Base-by-base conservation (phyloP, 2,329 filamentous ascomycete genomes). In the Xylariales sp. region DNA sequence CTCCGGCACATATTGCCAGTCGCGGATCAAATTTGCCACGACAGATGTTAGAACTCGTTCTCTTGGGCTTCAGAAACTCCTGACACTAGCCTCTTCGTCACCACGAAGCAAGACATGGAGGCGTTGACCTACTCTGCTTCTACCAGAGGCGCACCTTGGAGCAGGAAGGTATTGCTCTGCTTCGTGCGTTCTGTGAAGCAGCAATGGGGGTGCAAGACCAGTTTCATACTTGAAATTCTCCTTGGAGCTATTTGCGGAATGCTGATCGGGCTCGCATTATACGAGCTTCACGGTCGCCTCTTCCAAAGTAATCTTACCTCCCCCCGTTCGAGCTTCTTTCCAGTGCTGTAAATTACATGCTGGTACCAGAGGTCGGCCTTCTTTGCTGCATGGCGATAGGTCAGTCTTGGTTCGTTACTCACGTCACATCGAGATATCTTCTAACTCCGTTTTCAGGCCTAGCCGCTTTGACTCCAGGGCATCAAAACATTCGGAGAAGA, bases 101-200 rank as follows among this genome's bases (percentile, higher is more conserved):
- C n/a, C n/a, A n/a, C n/a, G n/a, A 36, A n/a, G 18, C n/a, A 36
- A 20, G 20, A 36, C n/a, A 11, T 36, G 10, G 33, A 36, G 20
- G n/a, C 33, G 20, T n/a, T 36, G 20, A 20, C 8, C 20, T 15
- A 15, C 16, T 36, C 33, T n/a, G 16, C 16, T 12, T 20, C 8
- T 22, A 15, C 11, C 10, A 36, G 33, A 24, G 33, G 33, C 5
- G 11, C 16, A 12, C 33, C 33, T 9, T 14, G 33, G 19, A 11
- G 15, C 14, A 11, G 20, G 19, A 19, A 36, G 20, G 33, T 24
- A 9, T 24, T 14, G 11, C 33, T 36, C n/a, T 36, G 33, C 20
- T 36, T 36, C 16, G 11, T 36, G 33, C 33, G 33, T 20, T 36
- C 33, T n/a, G 15, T 36, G 33, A 36, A 36, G 33, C 33, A 36